Evolutionary conservation across 2,329 filamentous ascomycete genomes (phyloP).

Genomic region (Cercospora beticola): DNA sequence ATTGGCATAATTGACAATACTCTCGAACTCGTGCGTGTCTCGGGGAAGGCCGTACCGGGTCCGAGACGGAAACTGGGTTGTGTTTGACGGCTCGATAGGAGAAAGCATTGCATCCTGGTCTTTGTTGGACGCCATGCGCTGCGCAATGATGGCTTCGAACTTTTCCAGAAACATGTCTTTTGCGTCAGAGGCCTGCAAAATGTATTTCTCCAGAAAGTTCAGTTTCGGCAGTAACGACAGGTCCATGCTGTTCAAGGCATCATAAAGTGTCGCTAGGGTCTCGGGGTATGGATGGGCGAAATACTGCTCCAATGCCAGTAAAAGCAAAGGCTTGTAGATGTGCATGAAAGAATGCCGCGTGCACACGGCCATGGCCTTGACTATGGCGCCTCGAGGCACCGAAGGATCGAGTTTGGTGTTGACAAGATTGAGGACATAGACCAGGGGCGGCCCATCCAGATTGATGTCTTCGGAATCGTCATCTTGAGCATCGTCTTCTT

Average conservation of each 20-base stretch:
- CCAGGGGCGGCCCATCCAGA: conserved; percentile 81
- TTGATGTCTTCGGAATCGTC: conserved; percentile 53
- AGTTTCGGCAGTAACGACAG: conserved; percentile 87
- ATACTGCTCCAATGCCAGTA: conserved; percentile 92
- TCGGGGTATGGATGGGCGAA: conserved; percentile 88
- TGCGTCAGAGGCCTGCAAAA: conserved; percentile 86
- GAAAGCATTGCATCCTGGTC: conserved; percentile 16
- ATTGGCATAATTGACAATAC: conserved; percentile 90
- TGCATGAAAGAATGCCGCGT: conserved; percentile 96
- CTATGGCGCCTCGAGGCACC: conserved; percentile 86
- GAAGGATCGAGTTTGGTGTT: conserved; percentile 97
- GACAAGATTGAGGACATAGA: conserved; percentile 95
- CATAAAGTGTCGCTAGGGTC: conserved; percentile 83
- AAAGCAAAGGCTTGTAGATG: conserved; percentile 94
- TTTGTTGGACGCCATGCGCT: conserved; percentile 69
- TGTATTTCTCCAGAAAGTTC: conserved; percentile 77
- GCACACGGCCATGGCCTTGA: conserved; percentile 99
- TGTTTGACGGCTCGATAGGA: conserved; percentile 26
- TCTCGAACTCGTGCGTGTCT: conserved; percentile 97
- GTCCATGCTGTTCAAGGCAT: conserved; percentile 95
- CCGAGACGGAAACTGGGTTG: conserved; percentile 51
- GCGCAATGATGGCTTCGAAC: conserved; percentile 90
- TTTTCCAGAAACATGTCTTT: conserved; percentile 98
- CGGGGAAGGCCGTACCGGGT: conserved; percentile 72
- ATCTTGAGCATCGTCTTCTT: conserved; percentile 51